phyloP scores from a whole-genome alignment of 306 rosid genomes.

The Crataegus laevigata region DNA sequence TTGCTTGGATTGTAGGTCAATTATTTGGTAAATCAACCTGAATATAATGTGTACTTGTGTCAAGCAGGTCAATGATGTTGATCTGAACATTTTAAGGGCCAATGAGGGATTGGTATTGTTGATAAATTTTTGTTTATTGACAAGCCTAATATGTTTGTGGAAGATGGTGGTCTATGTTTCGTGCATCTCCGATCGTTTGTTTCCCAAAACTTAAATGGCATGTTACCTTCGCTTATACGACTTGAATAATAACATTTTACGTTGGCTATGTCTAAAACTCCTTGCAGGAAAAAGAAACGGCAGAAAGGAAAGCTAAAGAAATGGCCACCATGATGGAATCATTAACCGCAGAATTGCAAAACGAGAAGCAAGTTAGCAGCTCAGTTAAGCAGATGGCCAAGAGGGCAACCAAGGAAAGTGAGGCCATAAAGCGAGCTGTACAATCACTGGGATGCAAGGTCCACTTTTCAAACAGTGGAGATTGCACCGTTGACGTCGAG shows the following conservation, averaged over 20 bases:
- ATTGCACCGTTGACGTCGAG: conserved; percentile 62
- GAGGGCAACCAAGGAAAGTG: conserved; percentile 59
- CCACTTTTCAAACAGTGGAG: conserved; percentile 60
- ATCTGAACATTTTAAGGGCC: not conserved
- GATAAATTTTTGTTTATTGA: not conserved
- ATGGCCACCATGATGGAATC: conserved; percentile 45
- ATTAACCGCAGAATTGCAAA: conserved; percentile 51
- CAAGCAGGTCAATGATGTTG: not conserved
- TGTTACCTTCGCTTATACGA: not conserved
- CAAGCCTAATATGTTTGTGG: not conserved
- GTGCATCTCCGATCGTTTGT: not conserved
- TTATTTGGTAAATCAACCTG: not conserved
- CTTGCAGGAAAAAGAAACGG: conserved; percentile 75
- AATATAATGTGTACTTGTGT: not conserved
- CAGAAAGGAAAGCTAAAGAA: conserved; percentile 71
- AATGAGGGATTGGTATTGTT: not conserved
- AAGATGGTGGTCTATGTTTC: not conserved
- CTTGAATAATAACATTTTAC: not conserved
- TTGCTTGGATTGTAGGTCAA: not conserved
- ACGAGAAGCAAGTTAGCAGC: conserved; percentile 57
- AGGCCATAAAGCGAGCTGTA: conserved; percentile 74
- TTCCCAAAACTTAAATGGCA: not conserved
- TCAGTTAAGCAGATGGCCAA: conserved; percentile 49
- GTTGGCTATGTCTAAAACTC: not conserved
- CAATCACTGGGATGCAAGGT: conserved; percentile 85